phyloP scores from a whole-genome alignment of 2,329 filamentous ascomycete genomes.

The Zalaria obscura region DNA sequence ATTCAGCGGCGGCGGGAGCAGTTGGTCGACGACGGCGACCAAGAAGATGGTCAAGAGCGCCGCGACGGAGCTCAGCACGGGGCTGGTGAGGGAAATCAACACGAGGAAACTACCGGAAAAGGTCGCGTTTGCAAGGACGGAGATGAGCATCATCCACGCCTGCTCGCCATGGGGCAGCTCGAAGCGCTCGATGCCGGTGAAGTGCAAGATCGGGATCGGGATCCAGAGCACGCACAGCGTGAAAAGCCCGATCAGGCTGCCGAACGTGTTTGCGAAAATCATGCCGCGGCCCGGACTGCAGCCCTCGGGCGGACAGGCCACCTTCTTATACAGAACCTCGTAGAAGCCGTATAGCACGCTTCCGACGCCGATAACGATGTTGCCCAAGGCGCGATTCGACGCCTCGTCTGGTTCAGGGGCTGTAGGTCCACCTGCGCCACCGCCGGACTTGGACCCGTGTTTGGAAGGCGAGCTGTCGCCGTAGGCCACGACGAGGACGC shows the following conservation, averaged over 20 bases:
- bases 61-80: slow-evolving; percentile 68
- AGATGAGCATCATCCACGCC: slow-evolving; percentile 66
- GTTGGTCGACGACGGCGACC: slow-evolving; percentile 82
- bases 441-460: slow-evolving; percentile 40
- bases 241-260: slow-evolving; percentile 72
- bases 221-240: slow-evolving; percentile 85
- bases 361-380: slow-evolving; percentile 80
- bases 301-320: slow-evolving; percentile 84
- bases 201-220: slow-evolving; percentile 71
- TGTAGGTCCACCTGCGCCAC: slow-evolving; percentile 33
- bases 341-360: slow-evolving; percentile 92
- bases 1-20: slow-evolving; percentile 55
- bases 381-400: slow-evolving; percentile 62
- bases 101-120: slow-evolving; percentile 91
- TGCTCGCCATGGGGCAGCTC: slow-evolving; percentile 65
- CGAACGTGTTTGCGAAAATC: slow-evolving; percentile 90
- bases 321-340: slow-evolving; percentile 90
- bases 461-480: slow-evolving; percentile 48
- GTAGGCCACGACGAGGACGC: slow-evolving; percentile 91
- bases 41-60: slow-evolving; percentile 92
- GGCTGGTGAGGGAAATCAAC: slow-evolving; percentile 81
- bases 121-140: slow-evolving; percentile 72
- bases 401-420: slow-evolving; percentile 37
- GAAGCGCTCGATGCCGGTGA: slow-evolving; percentile 66
- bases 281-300: slow-evolving; percentile 75